Base-by-base conservation (phyloP, 1,284 basidiomycete species). In the Fistulinella staudtii region DNA sequence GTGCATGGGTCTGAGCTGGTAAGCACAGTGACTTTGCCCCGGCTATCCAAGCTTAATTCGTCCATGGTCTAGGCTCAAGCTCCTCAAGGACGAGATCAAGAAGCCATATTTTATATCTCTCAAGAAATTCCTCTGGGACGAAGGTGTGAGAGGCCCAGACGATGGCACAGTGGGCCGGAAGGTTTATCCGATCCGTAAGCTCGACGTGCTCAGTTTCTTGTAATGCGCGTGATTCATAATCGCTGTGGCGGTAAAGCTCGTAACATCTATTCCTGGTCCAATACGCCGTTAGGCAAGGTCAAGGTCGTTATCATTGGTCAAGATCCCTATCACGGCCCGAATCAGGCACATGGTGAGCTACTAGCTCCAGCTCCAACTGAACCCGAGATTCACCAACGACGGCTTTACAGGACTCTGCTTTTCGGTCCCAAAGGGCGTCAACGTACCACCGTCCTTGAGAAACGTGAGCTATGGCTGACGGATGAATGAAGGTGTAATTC, bases 261-360 rank as follows among this genome's bases (percentile, higher is more conserved):
- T 48, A 77, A 90, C 53, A 87, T 91, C 48, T 91, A 91, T 60
- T 70, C 85, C 10, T 91, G 89, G 88, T 87, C 85, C 11, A 79
- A 82, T 50, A 89, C 87, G 18, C 85, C 87, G 8, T 68, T 91
- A 13, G 84, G 85, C 9, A 77, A 79, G 52, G 80, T 91, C 52
- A 85, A 79, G 56, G 83, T 88, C 18, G 86, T 91, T 31, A 86
- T 91, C 49, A 73, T 91, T 42, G 88, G 89, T 8, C 85, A 89
- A 65, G 86, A 87, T 66, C 85, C 84, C 22, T 87, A 87, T 63
- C 81, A 83, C 54, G 76, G 77, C 33, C 66, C 69, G 20, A 76
- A 79, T 42, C 84, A 86, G 67, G 85, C 85, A 43, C 84, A 86
- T 56, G 91, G 89, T 73, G 57, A 53, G 66, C 53, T 42, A 23